Base-by-base conservation (phyloP, 257 asterid genomes). In the Verbascum thapsus region DNA sequence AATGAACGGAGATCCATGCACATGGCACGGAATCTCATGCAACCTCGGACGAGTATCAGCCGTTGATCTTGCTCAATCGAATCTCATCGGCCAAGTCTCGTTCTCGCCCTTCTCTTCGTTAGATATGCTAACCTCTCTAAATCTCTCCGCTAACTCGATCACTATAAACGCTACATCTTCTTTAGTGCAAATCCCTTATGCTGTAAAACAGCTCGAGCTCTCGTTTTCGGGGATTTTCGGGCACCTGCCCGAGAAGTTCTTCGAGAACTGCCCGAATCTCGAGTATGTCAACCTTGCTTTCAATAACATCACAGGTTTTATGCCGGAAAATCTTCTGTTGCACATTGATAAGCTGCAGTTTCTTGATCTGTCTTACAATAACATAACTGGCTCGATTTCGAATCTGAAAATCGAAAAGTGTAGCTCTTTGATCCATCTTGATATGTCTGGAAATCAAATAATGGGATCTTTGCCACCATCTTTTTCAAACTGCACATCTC, bases 281-380 rank as follows among this genome's bases (percentile, higher is more conserved):
- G 89, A 77, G 6, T 79, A 72, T 66, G 83, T 85, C n/a, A 85
- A 77, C 53, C 85, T 92, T 13, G 94, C 83, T 39, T 92, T 92
- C 88, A 92, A 82, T 52, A 88, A 86, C 39, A 60, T 92, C 8
- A 83, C 94, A 0, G 96, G 97, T 18, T 38, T 61, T 39, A 40
- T 92, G 7, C 96, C 96, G 1, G 71, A 77, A 16, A 78, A 75
- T 20, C 77, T 87, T 10, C 64, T 92, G 63, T 39, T 82, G 15
- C 64, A 39, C 40, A 68, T 81, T 5, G 91, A 82, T 43, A 87
- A 79, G 51, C 57, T 92, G 58, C 78, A 76, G 67, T 81, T 69
- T 34, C 85, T 92, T 13, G 97, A 89, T 52, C 75, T 92, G 22
- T 87, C 95, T 9, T 92, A 87, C 69, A 92, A 92, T 70, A 86